Percentiles rank a stretch among this genome's conserved stretches.
Evolutionary conservation across 108 stramenopile genomes (phyloP).

Genomic region (Cyclotella choctawhatcheeana): DNA sequence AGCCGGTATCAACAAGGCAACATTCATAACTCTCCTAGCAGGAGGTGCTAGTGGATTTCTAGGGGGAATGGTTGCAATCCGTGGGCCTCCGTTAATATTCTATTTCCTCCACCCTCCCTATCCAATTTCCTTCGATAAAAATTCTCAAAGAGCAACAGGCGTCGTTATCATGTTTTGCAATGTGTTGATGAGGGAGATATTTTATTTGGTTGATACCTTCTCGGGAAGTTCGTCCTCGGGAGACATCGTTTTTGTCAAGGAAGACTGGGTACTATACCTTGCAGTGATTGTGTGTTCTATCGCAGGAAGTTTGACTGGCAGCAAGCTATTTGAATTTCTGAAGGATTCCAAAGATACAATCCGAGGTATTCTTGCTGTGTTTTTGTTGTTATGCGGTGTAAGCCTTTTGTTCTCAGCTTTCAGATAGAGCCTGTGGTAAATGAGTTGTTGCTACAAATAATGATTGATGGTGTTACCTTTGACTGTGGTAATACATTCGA

Average conservation of each 20-base stretch:
- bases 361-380: conserved; percentile 32
- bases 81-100: conserved; percentile 52
- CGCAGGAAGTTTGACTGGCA: conserved; percentile 39
- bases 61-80: conserved; percentile 56
- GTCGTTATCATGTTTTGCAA: conserved; percentile 47
- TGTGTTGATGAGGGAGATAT: conserved; percentile 39
- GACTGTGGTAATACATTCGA: no score
- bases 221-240: not conserved
- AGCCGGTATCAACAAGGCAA: conserved; percentile 21
- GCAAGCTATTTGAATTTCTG: conserved; percentile 39
- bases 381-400: conserved; percentile 31
- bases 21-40: conserved; percentile 28
- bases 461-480: no score
- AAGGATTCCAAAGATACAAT: conserved; percentile 43
- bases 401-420: conserved; percentile 35
- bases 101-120: conserved; percentile 55
- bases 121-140: conserved; percentile 44
- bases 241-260: conserved; percentile 15
- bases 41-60: conserved; percentile 51
- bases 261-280: conserved; percentile 48
- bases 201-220: conserved; percentile 42
- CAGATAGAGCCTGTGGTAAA: no score
- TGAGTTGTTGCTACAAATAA: no score
- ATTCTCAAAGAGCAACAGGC: conserved; percentile 46
- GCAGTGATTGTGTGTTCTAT: conserved; percentile 32